A percentile compares a stretch with the other conserved stretches of the same genome.
phyloP scores from a whole-genome alignment of 1,139 yeast genomes.

The Nematodospora anomalae region DNA sequence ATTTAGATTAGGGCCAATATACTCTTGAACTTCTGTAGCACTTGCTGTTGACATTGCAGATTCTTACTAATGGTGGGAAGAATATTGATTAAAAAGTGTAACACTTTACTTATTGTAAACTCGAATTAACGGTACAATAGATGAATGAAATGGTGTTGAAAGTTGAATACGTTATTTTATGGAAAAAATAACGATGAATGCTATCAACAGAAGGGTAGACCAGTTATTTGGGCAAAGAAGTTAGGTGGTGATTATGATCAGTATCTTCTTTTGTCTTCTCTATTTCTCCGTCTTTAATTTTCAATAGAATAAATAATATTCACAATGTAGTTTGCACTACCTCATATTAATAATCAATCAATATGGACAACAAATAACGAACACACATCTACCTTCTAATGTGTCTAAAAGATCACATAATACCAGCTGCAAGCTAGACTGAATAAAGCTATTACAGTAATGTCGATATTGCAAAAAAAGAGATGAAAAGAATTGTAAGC shows the following conservation, averaged over 20 bases:
- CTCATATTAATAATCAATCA: background rate
- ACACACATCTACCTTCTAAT: background rate
- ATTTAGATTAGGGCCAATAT: constrained; percentile 71
- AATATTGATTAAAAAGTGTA: constrained; percentile 1
- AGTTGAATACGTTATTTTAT: background rate
- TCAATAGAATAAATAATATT: background rate
- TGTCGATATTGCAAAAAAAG: no score
- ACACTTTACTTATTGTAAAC: constrained; percentile 13
- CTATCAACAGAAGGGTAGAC: constrained; percentile 1
- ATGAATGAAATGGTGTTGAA: constrained; percentile 4
- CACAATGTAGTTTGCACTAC: background rate
- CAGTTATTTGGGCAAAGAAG: background rate
- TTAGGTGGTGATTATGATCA: constrained; percentile 1
- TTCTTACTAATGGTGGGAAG: constrained; percentile 4
- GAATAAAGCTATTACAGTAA: no score
- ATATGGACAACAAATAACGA: background rate
- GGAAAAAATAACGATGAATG: constrained; percentile 2
- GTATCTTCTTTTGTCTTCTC: background rate
- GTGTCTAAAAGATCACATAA: background rate
- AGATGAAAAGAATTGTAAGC: no score
- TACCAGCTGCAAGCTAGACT: background rate
- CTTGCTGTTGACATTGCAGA: constrained; percentile 11
- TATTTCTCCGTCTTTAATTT: background rate
- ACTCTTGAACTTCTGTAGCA: constrained; percentile 23
- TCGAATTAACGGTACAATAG: constrained; percentile 18